A percentile compares a stretch with the other conserved stretches of the same genome.
Conservation (phyloP, 225 moss, liverwort and hornwort genomes). For the Marchantia paleacea region DNA sequence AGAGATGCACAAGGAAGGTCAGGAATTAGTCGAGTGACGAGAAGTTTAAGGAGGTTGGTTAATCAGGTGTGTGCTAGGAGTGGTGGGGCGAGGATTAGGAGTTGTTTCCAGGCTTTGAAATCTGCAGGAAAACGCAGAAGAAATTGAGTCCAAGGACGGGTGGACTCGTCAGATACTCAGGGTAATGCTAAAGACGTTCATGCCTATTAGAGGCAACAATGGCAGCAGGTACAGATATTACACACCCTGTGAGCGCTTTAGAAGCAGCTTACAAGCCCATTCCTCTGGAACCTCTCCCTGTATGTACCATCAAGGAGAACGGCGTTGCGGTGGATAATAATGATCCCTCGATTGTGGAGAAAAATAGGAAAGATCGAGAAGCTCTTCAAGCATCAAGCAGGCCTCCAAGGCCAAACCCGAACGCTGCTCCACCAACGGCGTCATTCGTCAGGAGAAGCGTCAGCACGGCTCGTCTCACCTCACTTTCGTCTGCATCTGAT, state of each 20-base stretch:
- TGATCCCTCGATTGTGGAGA: conserved; percentile 33
- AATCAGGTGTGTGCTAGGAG: conserved; percentile 1
- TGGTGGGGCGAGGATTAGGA: background rate
- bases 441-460: conserved; percentile 31
- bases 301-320: conserved; percentile 74
- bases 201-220: conserved; percentile 79
- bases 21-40: conserved; percentile 4
- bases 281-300: conserved; percentile 42
- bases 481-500: conserved; percentile 24
- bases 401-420: conserved; percentile 32
- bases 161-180: conserved; percentile 22
- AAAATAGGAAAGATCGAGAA: conserved; percentile 37
- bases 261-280: conserved; percentile 79
- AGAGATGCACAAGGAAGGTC: background rate
- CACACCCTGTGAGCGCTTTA: conserved; percentile 96
- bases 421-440: conserved; percentile 9
- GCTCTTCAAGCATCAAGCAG: conserved; percentile 14
- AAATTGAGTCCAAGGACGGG: conserved; percentile 8
- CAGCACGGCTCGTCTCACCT: conserved; percentile 28
- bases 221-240: conserved; percentile 97
- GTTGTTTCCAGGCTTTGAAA: conserved; percentile 13
- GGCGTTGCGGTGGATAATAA: conserved; percentile 65
- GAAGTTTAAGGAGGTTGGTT: background rate
- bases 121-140: conserved; percentile 7
- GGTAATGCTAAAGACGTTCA: conserved; percentile 51